Conservation (phyloP, 768 basidiomycete genomes). For the Royoungia palumana region DNA sequence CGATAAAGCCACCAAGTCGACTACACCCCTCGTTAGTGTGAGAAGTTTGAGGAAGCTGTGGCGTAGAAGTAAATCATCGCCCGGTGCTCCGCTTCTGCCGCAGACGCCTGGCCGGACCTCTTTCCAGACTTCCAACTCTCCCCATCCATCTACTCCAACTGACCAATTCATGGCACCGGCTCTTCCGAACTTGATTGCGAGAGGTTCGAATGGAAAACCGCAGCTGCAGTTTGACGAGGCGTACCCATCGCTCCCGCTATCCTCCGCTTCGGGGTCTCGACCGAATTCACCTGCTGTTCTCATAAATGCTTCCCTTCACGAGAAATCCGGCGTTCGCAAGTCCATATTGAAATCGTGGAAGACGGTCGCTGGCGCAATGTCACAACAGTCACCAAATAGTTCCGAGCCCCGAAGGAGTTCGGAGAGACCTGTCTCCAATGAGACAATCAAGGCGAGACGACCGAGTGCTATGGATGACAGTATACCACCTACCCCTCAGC, state of each 20-base stretch:
- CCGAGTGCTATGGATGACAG: constrained; percentile 45
- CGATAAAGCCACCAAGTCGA: constrained; percentile 28
- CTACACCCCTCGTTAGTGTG: constrained; percentile 62
- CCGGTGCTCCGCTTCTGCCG: constrained; percentile 35
- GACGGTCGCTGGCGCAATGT: constrained; percentile 38
- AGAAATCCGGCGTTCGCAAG: constrained; percentile 52
- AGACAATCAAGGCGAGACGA: constrained; percentile 39
- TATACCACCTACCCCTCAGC: constrained; percentile 61
- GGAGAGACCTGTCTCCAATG: constrained; percentile 36
- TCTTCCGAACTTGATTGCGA: constrained; percentile 22
- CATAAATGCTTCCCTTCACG: constrained; percentile 28
- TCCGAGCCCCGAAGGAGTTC: constrained; percentile 37
- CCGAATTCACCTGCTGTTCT: constrained; percentile 25
- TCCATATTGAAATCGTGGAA: constrained; percentile 72
- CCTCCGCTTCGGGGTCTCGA: constrained; percentile 33
- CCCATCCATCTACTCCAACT: constrained; percentile 35
- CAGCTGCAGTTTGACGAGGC: constrained; percentile 68
- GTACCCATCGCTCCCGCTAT: constrained; percentile 46
- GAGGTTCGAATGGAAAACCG: constrained; percentile 22
- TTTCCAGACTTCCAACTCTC: constrained; percentile 23
- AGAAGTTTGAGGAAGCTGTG: constrained; percentile 74
- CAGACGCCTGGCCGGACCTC: constrained; percentile 38
- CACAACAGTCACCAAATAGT: constrained; percentile 27
- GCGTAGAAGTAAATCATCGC: constrained; percentile 61
- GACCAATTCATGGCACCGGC: constrained; percentile 25